phyloP scores from a whole-genome alignment of 2,329 filamentous ascomycete genomes.

The Metarhizium guizhouense region DNA sequence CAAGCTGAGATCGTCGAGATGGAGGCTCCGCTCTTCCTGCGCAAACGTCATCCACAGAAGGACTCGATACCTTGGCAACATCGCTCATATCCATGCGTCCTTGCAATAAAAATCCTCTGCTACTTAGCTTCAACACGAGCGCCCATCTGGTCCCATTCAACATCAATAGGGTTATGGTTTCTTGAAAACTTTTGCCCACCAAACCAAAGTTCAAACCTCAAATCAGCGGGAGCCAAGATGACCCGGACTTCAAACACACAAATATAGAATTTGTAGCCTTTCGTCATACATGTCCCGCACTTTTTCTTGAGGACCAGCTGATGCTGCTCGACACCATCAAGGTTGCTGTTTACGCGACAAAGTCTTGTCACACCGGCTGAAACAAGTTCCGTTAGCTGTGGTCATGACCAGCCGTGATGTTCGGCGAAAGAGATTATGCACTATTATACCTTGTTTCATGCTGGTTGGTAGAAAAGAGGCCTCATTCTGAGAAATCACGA shows the following conservation, averaged over 20 bases:
- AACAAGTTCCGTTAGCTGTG: neutral
- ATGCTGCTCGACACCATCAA: conserved; percentile 27
- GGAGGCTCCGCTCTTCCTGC: too few relatives aligned
- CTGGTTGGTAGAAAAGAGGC: conserved; percentile 25
- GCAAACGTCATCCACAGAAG: too few relatives aligned
- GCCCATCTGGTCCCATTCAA: conserved; percentile 10
- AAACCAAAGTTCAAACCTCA: conserved; percentile 36
- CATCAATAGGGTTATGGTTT: conserved; percentile 13
- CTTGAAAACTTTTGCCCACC: conserved; percentile 16
- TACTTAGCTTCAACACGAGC: neutral
- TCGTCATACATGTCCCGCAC: conserved; percentile 21
- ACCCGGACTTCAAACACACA: conserved; percentile 42
- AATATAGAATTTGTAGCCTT: conserved; percentile 28
- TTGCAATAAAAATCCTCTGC: too few relatives aligned
- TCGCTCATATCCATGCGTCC: too few relatives aligned
- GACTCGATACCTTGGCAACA: too few relatives aligned
- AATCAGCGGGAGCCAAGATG: conserved; percentile 44
- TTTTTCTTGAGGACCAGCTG: conserved; percentile 30
- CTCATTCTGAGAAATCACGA: conserved; percentile 32
- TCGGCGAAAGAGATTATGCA: too few relatives aligned
- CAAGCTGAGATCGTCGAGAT: too few relatives aligned
- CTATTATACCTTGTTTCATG: conserved; percentile 29
- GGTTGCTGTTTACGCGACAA: conserved; percentile 31
- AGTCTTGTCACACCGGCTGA: conserved; percentile 28
- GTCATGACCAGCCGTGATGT: neutral